These are phyloP conservation scores for Linum trigynum DNA, from an alignment of 345 rosid genomes.

Conservation along the genomic window DNA sequence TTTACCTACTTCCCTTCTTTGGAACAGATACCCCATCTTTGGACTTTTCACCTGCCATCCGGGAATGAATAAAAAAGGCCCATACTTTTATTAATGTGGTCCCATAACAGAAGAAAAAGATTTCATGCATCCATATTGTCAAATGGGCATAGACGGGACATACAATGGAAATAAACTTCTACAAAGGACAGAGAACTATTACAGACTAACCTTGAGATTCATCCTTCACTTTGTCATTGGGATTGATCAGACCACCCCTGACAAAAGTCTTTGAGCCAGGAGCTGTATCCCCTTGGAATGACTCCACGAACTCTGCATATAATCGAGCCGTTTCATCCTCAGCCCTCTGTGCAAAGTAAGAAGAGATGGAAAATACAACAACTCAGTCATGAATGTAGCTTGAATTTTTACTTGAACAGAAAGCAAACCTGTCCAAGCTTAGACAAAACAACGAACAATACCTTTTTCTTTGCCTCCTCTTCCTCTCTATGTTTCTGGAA, in stretches of 20 bases:
- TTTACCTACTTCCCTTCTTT: conserved; percentile 99
- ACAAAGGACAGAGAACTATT: background rate
- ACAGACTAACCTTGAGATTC: conserved; percentile 72
- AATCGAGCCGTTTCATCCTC: conserved; percentile 94
- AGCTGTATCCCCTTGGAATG: conserved; percentile 70
- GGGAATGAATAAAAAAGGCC: conserved; percentile 90
- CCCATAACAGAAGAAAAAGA: conserved; percentile 39
- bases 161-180: background rate
- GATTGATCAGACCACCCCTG: conserved; percentile 87
- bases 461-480: conserved; percentile 98
- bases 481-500: conserved; percentile 97
- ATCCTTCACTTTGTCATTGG: conserved; percentile 51
- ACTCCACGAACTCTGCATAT: conserved; percentile 86
- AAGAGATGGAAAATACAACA: background rate
- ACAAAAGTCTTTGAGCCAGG: conserved; percentile 86
- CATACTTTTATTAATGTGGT: conserved; percentile 83
- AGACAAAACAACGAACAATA: conserved; percentile 3
- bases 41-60: conserved; percentile 99
- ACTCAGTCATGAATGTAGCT: background rate
- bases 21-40: conserved; percentile 97
- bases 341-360: conserved; percentile 43
- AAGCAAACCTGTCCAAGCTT: background rate
- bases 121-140: conserved; percentile 44
- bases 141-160: conserved; percentile 18
- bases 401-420: background rate